phyloP scores from a whole-genome alignment of 306 rosid species.

The Alnus rubra region DNA sequence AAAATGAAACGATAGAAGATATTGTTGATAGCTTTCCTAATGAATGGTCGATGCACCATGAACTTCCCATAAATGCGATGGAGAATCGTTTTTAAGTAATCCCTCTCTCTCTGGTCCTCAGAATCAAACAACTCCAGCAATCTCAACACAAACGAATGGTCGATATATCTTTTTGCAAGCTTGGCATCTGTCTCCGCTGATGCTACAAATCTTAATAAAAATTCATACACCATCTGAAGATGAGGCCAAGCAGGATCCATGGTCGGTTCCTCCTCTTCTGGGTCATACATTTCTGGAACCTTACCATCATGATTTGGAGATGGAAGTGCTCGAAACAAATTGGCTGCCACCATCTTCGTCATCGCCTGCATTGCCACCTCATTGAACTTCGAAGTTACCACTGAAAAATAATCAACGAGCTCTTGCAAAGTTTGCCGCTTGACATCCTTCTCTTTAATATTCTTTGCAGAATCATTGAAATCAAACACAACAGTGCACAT shows the following conservation, averaged over 20 bases:
- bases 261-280: slow-evolving; percentile 58
- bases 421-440: slow-evolving; percentile 59
- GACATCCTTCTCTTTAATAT: slow-evolving; percentile 53
- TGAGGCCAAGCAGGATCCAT: slow-evolving; percentile 73
- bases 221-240: slow-evolving; percentile 57
- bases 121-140: slow-evolving; percentile 66
- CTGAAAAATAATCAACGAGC: slow-evolving; percentile 55
- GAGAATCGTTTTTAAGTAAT: slow-evolving; percentile 61
- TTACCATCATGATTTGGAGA: slow-evolving; percentile 43
- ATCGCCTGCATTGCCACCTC: slow-evolving; percentile 57
- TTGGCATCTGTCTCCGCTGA: slow-evolving; percentile 65
- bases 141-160: slow-evolving; percentile 58
- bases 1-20: slow-evolving; percentile 62
- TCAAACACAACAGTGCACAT: slow-evolving; percentile 60
- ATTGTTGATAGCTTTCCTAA: slow-evolving; percentile 62
- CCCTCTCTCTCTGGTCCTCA: slow-evolving; percentile 73
- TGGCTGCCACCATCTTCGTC: slow-evolving; percentile 51
- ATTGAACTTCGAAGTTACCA: slow-evolving; percentile 48
- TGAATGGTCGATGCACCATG: slow-evolving; percentile 69
- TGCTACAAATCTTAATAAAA: slow-evolving; percentile 56
- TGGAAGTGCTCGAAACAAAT: slow-evolving; percentile 55
- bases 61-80: slow-evolving; percentile 67
- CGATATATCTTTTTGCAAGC: slow-evolving; percentile 57
- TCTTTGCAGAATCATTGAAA: slow-evolving; percentile 48
- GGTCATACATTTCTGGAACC: slow-evolving; percentile 43